A percentile compares a stretch with the other conserved stretches of the same genome.
Conservation (phyloP, 768 basidiomycete species). For the Brasilioporus rufonigricans region DNA sequence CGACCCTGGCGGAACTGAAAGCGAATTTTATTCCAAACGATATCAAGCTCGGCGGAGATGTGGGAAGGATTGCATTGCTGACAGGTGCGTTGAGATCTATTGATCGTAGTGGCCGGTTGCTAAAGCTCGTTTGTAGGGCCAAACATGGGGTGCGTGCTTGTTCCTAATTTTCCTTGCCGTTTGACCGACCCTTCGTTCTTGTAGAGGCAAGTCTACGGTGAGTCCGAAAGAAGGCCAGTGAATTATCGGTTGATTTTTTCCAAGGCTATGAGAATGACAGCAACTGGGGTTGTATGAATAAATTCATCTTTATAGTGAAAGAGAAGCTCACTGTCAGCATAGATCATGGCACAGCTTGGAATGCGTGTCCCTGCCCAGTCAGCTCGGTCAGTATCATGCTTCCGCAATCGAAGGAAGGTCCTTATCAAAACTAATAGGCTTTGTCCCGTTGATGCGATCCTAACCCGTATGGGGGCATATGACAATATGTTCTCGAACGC, state of each 20-base stretch:
- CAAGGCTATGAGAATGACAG: slow-evolving; percentile 92
- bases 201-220: slow-evolving; percentile 76
- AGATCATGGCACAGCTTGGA: slow-evolving; percentile 94
- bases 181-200: background rate
- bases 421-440: slow-evolving; percentile 39
- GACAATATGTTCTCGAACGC: slow-evolving; percentile 95
- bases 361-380: slow-evolving; percentile 88
- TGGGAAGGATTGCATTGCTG: slow-evolving; percentile 75
- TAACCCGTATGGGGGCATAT: slow-evolving; percentile 98
- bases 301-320: background rate
- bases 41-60: slow-evolving; percentile 76
- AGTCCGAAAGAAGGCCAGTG: slow-evolving; percentile 6
- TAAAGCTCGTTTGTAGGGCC: slow-evolving; percentile 48
- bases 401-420: background rate
- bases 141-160: slow-evolving; percentile 74
- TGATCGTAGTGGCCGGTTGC: background rate
- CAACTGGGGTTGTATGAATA: slow-evolving; percentile 73
- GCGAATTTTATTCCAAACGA: slow-evolving; percentile 92
- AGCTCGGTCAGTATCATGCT: slow-evolving; percentile 54
- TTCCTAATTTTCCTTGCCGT: background rate
- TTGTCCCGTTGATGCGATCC: slow-evolving; percentile 86
- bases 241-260: background rate
- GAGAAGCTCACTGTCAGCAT: slow-evolving; percentile 4
- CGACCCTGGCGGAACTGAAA: slow-evolving; percentile 67
- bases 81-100: slow-evolving; percentile 57